Evolutionary conservation across 345 rosid species (phyloP), one percentile per base, ranked within the genome.

Genomic region (Linum trigynum): DNA sequence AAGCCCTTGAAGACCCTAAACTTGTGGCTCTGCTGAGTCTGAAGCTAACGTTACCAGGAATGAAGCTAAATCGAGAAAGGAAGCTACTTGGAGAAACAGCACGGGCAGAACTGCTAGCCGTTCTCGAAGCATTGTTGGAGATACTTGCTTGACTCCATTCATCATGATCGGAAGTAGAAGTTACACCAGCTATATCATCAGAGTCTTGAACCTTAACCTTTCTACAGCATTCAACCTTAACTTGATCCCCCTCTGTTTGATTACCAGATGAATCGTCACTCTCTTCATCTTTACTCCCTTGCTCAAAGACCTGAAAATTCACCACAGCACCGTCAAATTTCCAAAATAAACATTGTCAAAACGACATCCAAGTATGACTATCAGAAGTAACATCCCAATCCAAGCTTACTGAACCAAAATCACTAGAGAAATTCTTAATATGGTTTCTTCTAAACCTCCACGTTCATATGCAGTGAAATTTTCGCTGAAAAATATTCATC

Each of bases 21-120:
- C 96, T 90, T 61, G 80, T 67, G 61, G 95, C 95, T 75, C 96
- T 83, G 64, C 82, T 77, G 62, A 90, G 72, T 59, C 96, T 81
- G 71, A 88, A 88, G 79, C 95, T 86, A 62, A 85, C 50, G 63
- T 90, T 86, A 55, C 95, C 89, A 62, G 95, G 95, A 76, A 80
- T n/a, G 75, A 90, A 86, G 70, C 84, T 94, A 67, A 94, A 90
- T 62, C 95, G 97, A 68, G 97, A 85, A 69, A 86, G 84, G 64
- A 80, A 82, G 50, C 90, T 78, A 71, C 79, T 71, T 50, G 81
- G 72, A 66, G 82, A 79, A n/a, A 86, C 67, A 56, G 86, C 86
- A 73, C 67, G 77, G 39, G 66, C 79, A 11, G 88, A 86, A 74
- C 79, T 74, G 73, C 80, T 80, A 38, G 78, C 83, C 64, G 78